Conservation (phyloP, 305 asterid species). For the Striga hermonthica region DNA sequence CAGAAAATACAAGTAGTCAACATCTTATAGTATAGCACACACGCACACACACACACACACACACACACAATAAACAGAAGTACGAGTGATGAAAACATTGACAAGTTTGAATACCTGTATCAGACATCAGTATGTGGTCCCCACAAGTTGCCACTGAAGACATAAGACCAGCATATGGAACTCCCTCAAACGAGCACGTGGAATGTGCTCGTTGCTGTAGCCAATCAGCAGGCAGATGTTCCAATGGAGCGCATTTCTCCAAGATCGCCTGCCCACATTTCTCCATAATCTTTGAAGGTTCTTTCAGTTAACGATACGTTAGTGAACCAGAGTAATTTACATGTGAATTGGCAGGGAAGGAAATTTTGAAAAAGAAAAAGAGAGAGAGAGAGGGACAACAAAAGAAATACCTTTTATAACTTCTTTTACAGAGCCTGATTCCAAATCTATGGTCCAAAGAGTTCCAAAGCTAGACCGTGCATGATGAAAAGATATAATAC, state of each 20-base stretch:
- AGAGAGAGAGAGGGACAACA: not conserved
- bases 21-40: too few species aligned
- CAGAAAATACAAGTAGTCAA: constrained; percentile 40
- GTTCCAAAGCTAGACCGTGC: constrained; percentile 62
- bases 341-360: constrained; percentile 17
- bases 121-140: constrained; percentile 59
- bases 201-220: constrained; percentile 46
- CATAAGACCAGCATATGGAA: constrained; percentile 66
- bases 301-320: constrained; percentile 48
- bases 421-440: constrained; percentile 61
- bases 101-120: constrained; percentile 58
- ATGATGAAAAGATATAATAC: constrained; percentile 25
- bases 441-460: constrained; percentile 74
- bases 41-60: too few species aligned
- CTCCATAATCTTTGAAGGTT: constrained; percentile 76
- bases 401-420: constrained; percentile 62
- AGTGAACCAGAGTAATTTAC: constrained; percentile 32
- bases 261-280: constrained; percentile 64
- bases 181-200: constrained; percentile 44
- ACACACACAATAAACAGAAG: too few species aligned
- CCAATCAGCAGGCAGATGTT: constrained; percentile 59
- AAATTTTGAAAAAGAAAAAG: not conserved
- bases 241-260: constrained; percentile 61
- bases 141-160: constrained; percentile 60
- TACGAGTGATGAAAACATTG: not conserved